These are phyloP conservation scores for Nicotiana obtusifolia DNA, from an alignment of 257 asterid genomes.

Conservation along the genomic window DNA sequence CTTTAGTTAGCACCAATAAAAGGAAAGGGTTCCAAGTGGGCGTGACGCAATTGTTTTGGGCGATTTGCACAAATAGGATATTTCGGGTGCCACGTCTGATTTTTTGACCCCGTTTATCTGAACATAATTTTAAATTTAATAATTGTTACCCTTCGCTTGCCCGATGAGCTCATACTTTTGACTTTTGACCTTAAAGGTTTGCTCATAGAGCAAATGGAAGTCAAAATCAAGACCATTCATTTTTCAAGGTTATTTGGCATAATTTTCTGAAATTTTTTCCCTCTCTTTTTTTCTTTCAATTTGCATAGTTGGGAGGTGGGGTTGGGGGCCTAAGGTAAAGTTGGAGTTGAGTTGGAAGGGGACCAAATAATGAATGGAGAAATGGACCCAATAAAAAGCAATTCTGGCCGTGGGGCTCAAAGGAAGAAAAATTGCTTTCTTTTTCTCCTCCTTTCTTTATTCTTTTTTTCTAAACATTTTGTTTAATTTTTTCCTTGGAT, in stretches of 20 bases:
- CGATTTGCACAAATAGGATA: no score
- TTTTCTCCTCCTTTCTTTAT: background rate
- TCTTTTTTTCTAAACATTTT: background rate
- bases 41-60: background rate
- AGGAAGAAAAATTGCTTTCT: background rate
- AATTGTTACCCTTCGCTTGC: no score
- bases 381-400: slow-evolving; percentile 8
- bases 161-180: no score
- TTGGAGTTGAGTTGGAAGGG: background rate
- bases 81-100: no score
- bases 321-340: background rate
- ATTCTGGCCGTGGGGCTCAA: background rate
- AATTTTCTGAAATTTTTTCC: no score
- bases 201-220: no score
- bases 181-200: no score
- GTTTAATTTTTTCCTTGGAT: background rate
- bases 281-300: no score
- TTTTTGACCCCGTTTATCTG: no score
- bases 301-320: background rate
- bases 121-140: no score
- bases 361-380: slow-evolving; percentile 12
- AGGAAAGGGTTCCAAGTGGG: background rate
- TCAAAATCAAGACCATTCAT: no score
- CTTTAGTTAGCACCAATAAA: background rate
- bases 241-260: no score